Evolutionary conservation across 441 rosid genomes (phyloP), one percentile per base, ranked within the genome.

Genomic region (Biscutella laevigata): DNA sequence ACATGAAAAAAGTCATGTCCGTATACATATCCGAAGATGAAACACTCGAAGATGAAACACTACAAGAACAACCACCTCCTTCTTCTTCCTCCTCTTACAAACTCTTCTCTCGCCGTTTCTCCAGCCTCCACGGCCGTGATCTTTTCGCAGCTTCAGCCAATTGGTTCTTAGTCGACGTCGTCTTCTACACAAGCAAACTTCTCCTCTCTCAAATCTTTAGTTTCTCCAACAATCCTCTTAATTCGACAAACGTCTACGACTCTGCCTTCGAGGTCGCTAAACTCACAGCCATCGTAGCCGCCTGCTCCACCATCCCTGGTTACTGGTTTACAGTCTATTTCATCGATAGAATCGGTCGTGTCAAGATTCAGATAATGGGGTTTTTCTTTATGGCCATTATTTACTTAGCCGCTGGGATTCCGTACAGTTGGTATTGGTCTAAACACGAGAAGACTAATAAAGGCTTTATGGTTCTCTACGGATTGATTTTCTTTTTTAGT

Each of bases 91-190:
- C 60, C 22, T 21, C 64, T 8, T 80, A 78, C 58, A 70, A 74
- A 7, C 71, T 85, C 53, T 35, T 82, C 43, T 80, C 95, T 10
- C 71, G 21, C 26, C 60, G 62, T 34, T 80, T 85, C 84, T 32
- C 82, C 20, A 67, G 38, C 9, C 77, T 69, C 45, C 94, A 85
- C 7, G 89, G 94, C 54, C 58, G 64, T 5, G 79, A 85, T 41
- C 87, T 85, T 50, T 71, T 84, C 56, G 60, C 81, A 22, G 81
- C 78, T 22, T 62, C 86, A 19, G 46, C 62, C 30, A 30, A 69
- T 2, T 85, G 94, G 94, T 76, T 85, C 49, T 78, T 85, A 2
- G 29, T 85, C 0, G 95, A 82, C 57, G 40, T 82, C 1, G 88
- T 71, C 20, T 80, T 80, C 62, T 82, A 85, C 61, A 69, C 77